Base-by-base conservation (phyloP, 106 monocot genomes). In the Iris macrosiphon region DNA sequence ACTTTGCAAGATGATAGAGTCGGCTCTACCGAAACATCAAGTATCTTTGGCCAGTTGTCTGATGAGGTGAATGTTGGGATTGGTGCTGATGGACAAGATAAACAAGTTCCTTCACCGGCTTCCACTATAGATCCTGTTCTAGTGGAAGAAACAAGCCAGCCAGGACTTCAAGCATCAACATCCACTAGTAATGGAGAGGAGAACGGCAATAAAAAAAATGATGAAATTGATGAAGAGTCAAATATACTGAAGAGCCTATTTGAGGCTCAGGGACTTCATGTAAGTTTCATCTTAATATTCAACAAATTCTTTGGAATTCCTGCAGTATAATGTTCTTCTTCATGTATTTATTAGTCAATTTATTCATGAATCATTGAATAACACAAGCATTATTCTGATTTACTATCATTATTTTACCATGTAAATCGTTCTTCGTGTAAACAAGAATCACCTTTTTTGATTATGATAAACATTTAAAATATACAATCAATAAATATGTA, bases 181-280 rank as follows among this genome's bases (percentile, higher is more conserved):
- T 56, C 61, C 18, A 40, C 33, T 49, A 55, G 28, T 8, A 61
- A 66, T 46, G 75, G 69, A 35, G 40, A 74, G 55, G 68, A 48
- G 49, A 57, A 24, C 21, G 48, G 33, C 29, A 49, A 61, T 37
- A 37, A 62, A 22, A 62, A 6, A 8, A 59, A 50, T 32, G 33
- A 43, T 12, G 53, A 60, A 19, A 7, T 29, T 24, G 72, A 81
- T 44, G 90, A 77, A 60, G 85, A 87, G 57, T 62, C 57, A 21
- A 66, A 73, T 52, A 72, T 98, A 35, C 67, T 98, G 60, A 80
- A 68, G 68, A 75, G 60, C 52, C 72, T 98, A 39, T 77, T 98
- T 56, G 74, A 80, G 67, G 96, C 80, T 21, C 62, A 80, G 5
- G 96, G 96, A 47, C 77, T 98, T 32, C 90, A 90, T 73, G 96